Evolutionary conservation across 1,284 basidiomycete genomes (phyloP).

Genomic region (Phenoliferia sp.): DNA sequence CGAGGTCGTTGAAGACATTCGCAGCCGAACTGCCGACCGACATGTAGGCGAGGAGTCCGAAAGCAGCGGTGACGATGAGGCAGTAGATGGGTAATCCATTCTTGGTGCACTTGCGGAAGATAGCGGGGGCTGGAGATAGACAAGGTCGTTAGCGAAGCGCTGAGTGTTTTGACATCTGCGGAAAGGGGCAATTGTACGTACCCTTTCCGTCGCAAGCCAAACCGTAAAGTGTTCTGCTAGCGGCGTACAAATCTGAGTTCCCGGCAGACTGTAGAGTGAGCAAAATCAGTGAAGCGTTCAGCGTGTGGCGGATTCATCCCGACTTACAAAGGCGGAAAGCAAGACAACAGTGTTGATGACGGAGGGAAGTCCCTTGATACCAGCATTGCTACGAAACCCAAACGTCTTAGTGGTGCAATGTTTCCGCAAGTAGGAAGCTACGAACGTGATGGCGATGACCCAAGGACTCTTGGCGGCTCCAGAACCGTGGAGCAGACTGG

Average conservation of each 20-base stretch:
- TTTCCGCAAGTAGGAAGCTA: background rate
- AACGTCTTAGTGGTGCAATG: background rate
- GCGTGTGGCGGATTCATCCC: slow-evolving; percentile 47
- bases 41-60: slow-evolving; percentile 55
- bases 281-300: background rate
- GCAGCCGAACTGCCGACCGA: slow-evolving; percentile 40
- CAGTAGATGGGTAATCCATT: slow-evolving; percentile 64
- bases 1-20: slow-evolving; percentile 36
- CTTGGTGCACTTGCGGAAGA: slow-evolving; percentile 61
- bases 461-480: slow-evolving; percentile 59
- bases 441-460: slow-evolving; percentile 69
- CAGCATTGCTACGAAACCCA: slow-evolving; percentile 46
- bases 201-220: slow-evolving; percentile 66
- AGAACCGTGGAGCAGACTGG: slow-evolving; percentile 52
- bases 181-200: too few species aligned
- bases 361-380: slow-evolving; percentile 62
- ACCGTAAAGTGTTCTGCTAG: slow-evolving; percentile 77
- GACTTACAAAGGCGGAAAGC: slow-evolving; percentile 72
- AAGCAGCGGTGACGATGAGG: slow-evolving; percentile 51
- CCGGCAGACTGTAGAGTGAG: slow-evolving; percentile 41
- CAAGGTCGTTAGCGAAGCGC: too few species aligned
- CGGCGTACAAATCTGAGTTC: slow-evolving; percentile 68
- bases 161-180: too few species aligned
- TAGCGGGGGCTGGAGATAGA: slow-evolving; percentile 52
- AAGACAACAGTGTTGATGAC: slow-evolving; percentile 64